These are phyloP conservation scores for Pleurotus citrinopileatus DNA, from an alignment of 768 basidiomycete species.

Conservation along the genomic window DNA sequence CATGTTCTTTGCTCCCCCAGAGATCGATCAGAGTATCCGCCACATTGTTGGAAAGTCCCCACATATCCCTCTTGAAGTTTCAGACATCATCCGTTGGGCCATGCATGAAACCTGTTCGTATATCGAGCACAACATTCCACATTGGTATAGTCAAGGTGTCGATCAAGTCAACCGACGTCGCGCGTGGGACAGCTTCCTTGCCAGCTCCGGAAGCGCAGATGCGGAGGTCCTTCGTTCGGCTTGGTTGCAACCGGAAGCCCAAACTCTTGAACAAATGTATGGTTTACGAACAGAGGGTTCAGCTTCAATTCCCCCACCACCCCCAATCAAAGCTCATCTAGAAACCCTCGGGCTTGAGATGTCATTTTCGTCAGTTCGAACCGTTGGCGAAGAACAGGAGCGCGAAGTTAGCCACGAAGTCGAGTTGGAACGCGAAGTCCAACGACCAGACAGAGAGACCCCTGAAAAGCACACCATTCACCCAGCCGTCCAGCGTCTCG, in stretches of 20 bases:
- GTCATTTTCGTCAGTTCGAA: background rate
- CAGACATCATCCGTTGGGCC: conserved; percentile 41
- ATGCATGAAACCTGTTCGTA: conserved; percentile 42
- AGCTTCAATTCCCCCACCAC: background rate
- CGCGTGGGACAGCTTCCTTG: conserved; percentile 15
- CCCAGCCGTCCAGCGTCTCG: conserved; percentile 21
- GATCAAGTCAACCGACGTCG: conserved; percentile 26
- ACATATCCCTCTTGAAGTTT: conserved; percentile 13
- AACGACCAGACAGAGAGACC: conserved; percentile 28
- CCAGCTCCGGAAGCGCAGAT: background rate
- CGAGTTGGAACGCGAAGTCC: conserved; percentile 36
- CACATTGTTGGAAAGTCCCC: conserved; percentile 10
- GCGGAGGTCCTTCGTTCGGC: conserved; percentile 12
- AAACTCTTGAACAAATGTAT: conserved; percentile 33
- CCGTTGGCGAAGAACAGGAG: conserved; percentile 48
- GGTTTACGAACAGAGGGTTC: conserved; percentile 1
- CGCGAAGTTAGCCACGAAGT: conserved; percentile 42
- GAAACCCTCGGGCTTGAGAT: background rate
- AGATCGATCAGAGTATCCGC: conserved; percentile 37
- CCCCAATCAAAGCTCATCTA: background rate
- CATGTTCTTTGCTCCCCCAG: conserved; percentile 43
- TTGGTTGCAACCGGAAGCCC: conserved; percentile 41
- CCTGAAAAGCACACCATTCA: conserved; percentile 26
- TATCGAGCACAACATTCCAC: conserved; percentile 34
- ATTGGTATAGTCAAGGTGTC: conserved; percentile 39